phyloP scores from a whole-genome alignment of 805 yeast genomes.

The Grigorovia transvaalensis region DNA sequence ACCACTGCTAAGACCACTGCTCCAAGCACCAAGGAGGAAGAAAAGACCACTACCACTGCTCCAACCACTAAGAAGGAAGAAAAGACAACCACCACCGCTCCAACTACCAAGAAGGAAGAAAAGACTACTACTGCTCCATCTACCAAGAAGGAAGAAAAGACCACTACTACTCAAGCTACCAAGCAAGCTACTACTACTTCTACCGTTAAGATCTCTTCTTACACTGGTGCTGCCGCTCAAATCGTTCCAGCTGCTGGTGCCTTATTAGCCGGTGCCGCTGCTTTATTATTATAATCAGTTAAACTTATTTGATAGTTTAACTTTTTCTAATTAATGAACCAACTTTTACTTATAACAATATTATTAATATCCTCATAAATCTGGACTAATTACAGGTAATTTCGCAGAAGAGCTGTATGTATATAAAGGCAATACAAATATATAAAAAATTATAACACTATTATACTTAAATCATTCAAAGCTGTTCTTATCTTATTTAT shows the following conservation, averaged over 20 bases:
- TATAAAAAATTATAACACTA: too few species aligned
- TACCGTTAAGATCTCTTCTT: conserved; percentile 20
- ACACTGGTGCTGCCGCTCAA: conserved; percentile 37
- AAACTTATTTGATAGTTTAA: background rate
- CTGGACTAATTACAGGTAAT: background rate
- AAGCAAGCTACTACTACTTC: conserved; percentile 11
- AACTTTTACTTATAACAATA: too few species aligned
- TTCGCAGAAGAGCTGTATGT: background rate
- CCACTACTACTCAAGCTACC: conserved; percentile 3
- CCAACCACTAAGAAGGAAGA: conserved; percentile 3
- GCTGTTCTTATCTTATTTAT: too few species aligned
- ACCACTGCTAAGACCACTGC: conserved; percentile 9
- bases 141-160: conserved; percentile 9
- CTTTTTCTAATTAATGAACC: background rate
- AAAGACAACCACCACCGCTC: conserved; percentile 16
- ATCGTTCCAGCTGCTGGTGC: conserved; percentile 41
- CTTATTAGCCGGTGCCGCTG: conserved; percentile 40
- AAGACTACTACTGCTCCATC: conserved; percentile 18
- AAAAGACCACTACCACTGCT: conserved; percentile 13
- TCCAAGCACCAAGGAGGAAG: conserved; percentile 7
- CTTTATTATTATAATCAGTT: conserved; percentile 34
- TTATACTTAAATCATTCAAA: too few species aligned
- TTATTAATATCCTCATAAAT: background rate
- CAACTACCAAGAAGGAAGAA: conserved; percentile 14
- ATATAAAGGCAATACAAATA: too few species aligned